Percentiles rank a stretch among this genome's conserved stretches.
Evolutionary conservation across 768 basidiomycete species (phyloP).

Genomic region (Mycena rebaudengoi): DNA sequence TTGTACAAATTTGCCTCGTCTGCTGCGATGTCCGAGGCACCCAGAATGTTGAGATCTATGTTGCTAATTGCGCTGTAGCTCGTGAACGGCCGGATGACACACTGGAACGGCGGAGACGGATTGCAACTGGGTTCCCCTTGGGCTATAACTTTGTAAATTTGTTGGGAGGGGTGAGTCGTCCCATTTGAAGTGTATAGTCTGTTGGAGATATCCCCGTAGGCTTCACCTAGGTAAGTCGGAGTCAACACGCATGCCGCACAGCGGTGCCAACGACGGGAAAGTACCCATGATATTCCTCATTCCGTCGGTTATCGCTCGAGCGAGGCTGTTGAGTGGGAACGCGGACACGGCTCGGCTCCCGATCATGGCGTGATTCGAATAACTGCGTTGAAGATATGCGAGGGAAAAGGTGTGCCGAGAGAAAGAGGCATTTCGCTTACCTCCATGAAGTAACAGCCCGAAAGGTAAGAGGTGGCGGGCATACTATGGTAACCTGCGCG

Average conservation of each 20-base stretch:
- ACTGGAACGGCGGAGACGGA: background rate
- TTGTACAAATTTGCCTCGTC: slow-evolving; percentile 15
- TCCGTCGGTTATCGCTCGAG: slow-evolving; percentile 1
- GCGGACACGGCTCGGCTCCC: background rate
- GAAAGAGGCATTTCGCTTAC: background rate
- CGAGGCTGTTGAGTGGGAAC: slow-evolving; percentile 1
- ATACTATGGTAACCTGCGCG: slow-evolving; percentile 12
- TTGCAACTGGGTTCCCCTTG: background rate
- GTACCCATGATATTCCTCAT: slow-evolving; percentile 1
- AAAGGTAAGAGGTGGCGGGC: slow-evolving; percentile 2
- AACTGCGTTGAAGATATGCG: background rate
- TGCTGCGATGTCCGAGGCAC: background rate
- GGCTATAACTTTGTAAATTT: slow-evolving; percentile 9
- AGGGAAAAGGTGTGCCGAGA: background rate
- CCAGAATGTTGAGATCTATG: slow-evolving; percentile 16
- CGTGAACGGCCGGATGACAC: background rate
- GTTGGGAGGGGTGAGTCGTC: background rate
- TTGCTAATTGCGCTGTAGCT: slow-evolving; percentile 20
- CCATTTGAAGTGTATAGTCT: background rate
- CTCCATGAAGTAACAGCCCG: slow-evolving; percentile 10
- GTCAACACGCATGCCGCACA: background rate
- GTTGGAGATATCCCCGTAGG: slow-evolving; percentile 2
- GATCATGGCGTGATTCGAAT: background rate
- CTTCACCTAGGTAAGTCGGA: background rate
- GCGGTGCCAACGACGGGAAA: background rate